Evolutionary conservation across 179 eudicot genomes (phyloP), one percentile per base, ranked within the genome.

Genomic region (Actinidia chinensis): DNA sequence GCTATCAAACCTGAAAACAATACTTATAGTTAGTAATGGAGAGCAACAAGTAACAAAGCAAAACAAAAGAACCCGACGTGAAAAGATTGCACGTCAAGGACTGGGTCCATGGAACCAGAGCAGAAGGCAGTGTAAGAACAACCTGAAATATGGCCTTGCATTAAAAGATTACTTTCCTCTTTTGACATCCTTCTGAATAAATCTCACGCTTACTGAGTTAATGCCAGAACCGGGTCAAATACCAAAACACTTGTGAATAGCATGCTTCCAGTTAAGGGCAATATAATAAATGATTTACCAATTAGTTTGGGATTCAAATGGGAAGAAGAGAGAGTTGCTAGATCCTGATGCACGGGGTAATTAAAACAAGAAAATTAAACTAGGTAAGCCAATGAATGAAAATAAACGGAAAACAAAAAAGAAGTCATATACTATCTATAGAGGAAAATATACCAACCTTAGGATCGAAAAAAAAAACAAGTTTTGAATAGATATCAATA

Each of bases 91-190:
- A 82, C 98, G 71, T 96, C 99, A 73, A 86, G 88, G 61, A 86
- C 89, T 64, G 94, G 90, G 23, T 96, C 99, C 84, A 94, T 78
- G 47, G 94, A 88, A 81, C 90, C 83, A 59, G 92, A 80, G 84
- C 92, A 84, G 84, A 74, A 96, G 78, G 97, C 96, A 92, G 79
- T 96, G n/a, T 88, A 28, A 92, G 81, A 96, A 94, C 82, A 96
- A 79, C 86, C 98, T 94, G 76, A 90, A 96, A 81, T 90, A 96
- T 40, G 98, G 99, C 84, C 99, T 91, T 20, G 98, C 92, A 80
- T 90, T 91, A 51, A 96, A 96, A 18, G 89, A 83, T n/a, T 42
- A 81, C 68, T 89, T 88, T 92, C 84, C 89, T 92, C 82, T 94
- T 81, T 91, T 97, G 20, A 91, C 92, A 84, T 96, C 94, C 83